Evolutionary conservation across 768 basidiomycete genomes (phyloP).

Genomic region (Podaxis pistillaris): DNA sequence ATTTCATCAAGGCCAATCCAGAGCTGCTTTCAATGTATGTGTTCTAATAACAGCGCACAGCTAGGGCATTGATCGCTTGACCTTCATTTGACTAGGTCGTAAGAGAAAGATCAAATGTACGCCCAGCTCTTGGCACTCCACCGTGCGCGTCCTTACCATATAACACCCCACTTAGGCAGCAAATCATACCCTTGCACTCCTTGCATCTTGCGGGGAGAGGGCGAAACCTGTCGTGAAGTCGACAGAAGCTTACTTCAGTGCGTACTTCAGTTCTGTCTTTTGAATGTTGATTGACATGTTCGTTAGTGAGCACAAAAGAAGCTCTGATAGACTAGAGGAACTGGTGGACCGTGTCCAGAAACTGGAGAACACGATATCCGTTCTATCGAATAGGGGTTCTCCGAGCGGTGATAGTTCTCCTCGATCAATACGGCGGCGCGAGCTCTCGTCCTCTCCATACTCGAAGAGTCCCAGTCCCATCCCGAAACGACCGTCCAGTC

Average conservation of each 20-base stretch:
- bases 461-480: conserved; percentile 9
- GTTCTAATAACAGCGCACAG: not conserved
- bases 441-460: conserved; percentile 9
- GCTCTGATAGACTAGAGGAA: conserved; percentile 23
- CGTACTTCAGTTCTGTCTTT: not conserved
- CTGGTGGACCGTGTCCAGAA: conserved; percentile 23
- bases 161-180: conserved; percentile 19
- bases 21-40: conserved; percentile 27
- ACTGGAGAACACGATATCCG: conserved; percentile 22
- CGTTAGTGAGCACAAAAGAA: conserved; percentile 6
- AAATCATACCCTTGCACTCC: conserved; percentile 27
- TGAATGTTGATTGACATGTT: not conserved
- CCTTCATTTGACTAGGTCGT: conserved; percentile 17
- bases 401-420: conserved; percentile 6
- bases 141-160: not conserved
- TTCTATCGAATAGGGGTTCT: conserved; percentile 18
- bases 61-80: not conserved
- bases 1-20: conserved; percentile 25
- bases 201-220: conserved; percentile 25
- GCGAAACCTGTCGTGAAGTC: conserved; percentile 25
- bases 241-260: conserved; percentile 20
- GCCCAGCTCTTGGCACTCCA: not conserved
- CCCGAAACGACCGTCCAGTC: conserved; percentile 14
- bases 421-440: conserved; percentile 10
- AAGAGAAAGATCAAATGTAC: conserved; percentile 30